These are phyloP conservation scores for Aspergillus thermomutatus DNA, from an alignment of 2,329 filamentous ascomycete species.

Conservation along the genomic window DNA sequence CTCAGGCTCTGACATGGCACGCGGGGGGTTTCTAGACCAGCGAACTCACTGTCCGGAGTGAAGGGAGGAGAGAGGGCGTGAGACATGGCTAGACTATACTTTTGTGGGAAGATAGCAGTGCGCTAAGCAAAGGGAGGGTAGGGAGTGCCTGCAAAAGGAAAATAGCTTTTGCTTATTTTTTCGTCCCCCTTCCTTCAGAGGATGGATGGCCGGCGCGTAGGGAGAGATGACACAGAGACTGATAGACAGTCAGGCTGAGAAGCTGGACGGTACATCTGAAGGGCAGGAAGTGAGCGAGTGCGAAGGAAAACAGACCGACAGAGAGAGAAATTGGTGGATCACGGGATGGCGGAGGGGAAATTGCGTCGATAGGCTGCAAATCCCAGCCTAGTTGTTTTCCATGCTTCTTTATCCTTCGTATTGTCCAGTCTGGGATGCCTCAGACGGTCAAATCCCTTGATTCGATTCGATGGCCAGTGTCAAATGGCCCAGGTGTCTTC, in stretches of 20 bases:
- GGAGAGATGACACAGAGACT: background rate
- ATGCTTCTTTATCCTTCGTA: background rate
- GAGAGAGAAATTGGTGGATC: background rate
- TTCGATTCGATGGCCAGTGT: background rate
- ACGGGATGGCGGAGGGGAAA: background rate
- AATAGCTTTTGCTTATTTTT: background rate
- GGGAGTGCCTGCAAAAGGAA: background rate
- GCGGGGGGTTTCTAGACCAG: constrained; percentile 31
- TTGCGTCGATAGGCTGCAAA: background rate
- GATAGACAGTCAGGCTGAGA: background rate
- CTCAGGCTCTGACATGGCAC: constrained; percentile 30
- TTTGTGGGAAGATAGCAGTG: background rate
- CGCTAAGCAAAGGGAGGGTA: background rate
- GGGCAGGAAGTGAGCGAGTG: background rate
- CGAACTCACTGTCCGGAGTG: constrained; percentile 30
- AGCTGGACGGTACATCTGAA: background rate
- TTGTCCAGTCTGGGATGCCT: background rate
- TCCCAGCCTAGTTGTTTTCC: background rate
- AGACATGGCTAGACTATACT: constrained; percentile 6
- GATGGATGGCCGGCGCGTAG: background rate
- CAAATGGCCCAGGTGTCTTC: background rate
- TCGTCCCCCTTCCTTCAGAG: background rate
- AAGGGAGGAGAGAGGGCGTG: constrained; percentile 21
- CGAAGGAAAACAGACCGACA: background rate
- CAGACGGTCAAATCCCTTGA: background rate